These are phyloP conservation scores for Pyracantha coccinea DNA, from an alignment of 331 rosid genomes.

Conservation along the genomic window DNA sequence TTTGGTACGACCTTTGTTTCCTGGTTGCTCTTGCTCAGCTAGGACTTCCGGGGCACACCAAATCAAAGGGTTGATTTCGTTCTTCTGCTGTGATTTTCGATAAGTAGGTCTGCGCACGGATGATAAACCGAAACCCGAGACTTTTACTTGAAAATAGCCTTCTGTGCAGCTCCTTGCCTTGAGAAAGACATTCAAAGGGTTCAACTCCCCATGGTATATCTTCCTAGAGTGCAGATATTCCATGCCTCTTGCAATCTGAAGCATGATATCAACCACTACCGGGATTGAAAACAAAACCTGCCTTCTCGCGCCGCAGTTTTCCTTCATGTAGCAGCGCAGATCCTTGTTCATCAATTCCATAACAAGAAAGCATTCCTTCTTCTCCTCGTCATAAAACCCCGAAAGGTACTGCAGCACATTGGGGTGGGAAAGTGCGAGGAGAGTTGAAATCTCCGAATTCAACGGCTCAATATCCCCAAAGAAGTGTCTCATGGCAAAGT, in stretches of 20 bases:
- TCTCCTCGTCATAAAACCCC: slow-evolving; percentile 68
- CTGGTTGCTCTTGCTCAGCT: slow-evolving; percentile 43
- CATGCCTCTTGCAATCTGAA: slow-evolving; percentile 89
- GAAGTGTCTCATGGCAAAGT: slow-evolving; percentile 62
- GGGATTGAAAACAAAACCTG: slow-evolving; percentile 59
- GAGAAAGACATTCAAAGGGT: slow-evolving; percentile 56
- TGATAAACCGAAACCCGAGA: slow-evolving; percentile 58
- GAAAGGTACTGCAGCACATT: slow-evolving; percentile 59
- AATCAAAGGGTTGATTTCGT: slow-evolving; percentile 32
- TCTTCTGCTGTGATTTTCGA: slow-evolving; percentile 25
- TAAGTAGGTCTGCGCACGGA: slow-evolving; percentile 6
- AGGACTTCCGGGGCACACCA: slow-evolving; percentile 91
- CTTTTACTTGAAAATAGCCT: slow-evolving; percentile 62
- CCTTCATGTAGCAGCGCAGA: slow-evolving; percentile 58
- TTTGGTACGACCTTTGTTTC: slow-evolving; percentile 15
- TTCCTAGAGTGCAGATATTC: slow-evolving; percentile 69
- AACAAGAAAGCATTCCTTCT: slow-evolving; percentile 58
- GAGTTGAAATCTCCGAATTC: slow-evolving; percentile 38
- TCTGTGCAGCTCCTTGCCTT: slow-evolving; percentile 54
- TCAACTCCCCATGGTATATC: slow-evolving; percentile 74
- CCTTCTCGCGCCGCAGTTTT: slow-evolving; percentile 67
- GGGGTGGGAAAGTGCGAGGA: slow-evolving; percentile 70
- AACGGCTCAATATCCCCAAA: slow-evolving; percentile 36
- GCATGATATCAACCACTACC: slow-evolving; percentile 82
- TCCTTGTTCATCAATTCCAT: slow-evolving; percentile 79